Conservation (phyloP, 768 basidiomycete genomes). For the Mycena latifolia region DNA sequence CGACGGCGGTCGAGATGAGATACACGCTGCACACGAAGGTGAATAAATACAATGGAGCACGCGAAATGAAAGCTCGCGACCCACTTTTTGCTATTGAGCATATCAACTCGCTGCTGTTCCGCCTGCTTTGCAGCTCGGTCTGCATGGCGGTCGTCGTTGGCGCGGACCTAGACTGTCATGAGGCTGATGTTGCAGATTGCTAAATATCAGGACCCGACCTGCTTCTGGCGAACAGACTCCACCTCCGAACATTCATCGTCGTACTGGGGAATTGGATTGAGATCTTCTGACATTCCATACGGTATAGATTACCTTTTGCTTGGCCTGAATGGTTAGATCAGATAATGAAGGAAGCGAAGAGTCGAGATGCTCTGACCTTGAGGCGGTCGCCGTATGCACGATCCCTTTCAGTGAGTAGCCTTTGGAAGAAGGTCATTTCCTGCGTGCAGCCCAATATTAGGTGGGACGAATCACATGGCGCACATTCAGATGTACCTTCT, state of each 20-base stretch:
- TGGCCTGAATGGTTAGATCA: slow-evolving; percentile 55
- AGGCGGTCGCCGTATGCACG: slow-evolving; percentile 73
- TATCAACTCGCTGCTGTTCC: slow-evolving; percentile 81
- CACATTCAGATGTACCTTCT: slow-evolving; percentile 60
- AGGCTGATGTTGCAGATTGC: slow-evolving; percentile 23
- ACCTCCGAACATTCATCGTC: slow-evolving; percentile 84
- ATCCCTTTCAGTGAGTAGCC: slow-evolving; percentile 78
- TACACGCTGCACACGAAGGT: slow-evolving; percentile 62
- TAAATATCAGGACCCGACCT: slow-evolving; percentile 57
- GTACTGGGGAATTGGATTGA: slow-evolving; percentile 63
- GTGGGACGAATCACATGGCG: slow-evolving; percentile 20
- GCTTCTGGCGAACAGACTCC: slow-evolving; percentile 82
- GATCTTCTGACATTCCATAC: slow-evolving; percentile 6
- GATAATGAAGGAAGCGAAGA: slow-evolving; percentile 26
- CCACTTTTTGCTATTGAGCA: slow-evolving; percentile 88
- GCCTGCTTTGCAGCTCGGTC: slow-evolving; percentile 80
- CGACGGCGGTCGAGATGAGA: slow-evolving; percentile 75
- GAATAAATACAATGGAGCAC: slow-evolving; percentile 7
- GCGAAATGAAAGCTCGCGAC: slow-evolving; percentile 20
- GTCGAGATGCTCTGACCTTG: slow-evolving; percentile 62
- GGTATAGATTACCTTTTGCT: slow-evolving; percentile 65
- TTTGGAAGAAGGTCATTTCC: slow-evolving; percentile 81
- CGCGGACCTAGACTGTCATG: slow-evolving; percentile 62
- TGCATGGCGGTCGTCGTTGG: slow-evolving; percentile 80
- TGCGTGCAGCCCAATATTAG: slow-evolving; percentile 41